These are phyloP conservation scores for Pseudophaeomoniella oleicola DNA, from an alignment of 2,329 filamentous ascomycete genomes.

Conservation along the genomic window DNA sequence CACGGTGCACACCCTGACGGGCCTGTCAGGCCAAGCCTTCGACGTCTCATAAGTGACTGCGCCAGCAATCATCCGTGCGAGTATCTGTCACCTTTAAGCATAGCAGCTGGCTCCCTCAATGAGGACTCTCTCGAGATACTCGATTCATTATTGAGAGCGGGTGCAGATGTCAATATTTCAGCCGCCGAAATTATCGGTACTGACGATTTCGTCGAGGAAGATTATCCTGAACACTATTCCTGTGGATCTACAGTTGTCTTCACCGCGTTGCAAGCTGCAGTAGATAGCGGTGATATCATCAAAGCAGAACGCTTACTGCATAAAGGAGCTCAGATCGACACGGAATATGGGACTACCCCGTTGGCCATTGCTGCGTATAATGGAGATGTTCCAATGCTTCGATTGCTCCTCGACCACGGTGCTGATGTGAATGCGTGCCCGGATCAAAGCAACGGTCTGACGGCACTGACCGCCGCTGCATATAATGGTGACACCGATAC, in stretches of 20 bases:
- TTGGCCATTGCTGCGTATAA: conserved; percentile 6
- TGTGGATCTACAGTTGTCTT: neutral
- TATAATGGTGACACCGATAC: conserved; percentile 6
- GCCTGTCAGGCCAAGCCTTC: too few species aligned
- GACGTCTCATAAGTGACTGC: neutral
- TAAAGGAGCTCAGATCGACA: neutral
- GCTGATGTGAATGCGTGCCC: too few species aligned
- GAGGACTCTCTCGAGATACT: neutral
- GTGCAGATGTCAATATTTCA: conserved; percentile 1
- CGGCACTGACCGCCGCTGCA: conserved; percentile 9
- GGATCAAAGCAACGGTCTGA: too few species aligned
- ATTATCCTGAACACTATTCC: neutral
- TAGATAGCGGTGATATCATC: neutral
- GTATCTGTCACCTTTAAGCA: too few species aligned
- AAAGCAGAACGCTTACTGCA: neutral
- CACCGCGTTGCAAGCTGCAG: neutral
- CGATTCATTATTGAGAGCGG: neutral
- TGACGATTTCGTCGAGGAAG: neutral
- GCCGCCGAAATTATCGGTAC: neutral
- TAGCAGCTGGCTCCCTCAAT: too few species aligned
- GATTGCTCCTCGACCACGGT: conserved; percentile 10
- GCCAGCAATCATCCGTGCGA: too few species aligned
- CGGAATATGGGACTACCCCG: neutral
- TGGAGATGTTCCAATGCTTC: conserved; percentile 8
- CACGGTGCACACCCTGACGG: too few species aligned